phyloP scores from a whole-genome alignment of 164 flowering plant species.

The Tinospora cordifolia region DNA sequence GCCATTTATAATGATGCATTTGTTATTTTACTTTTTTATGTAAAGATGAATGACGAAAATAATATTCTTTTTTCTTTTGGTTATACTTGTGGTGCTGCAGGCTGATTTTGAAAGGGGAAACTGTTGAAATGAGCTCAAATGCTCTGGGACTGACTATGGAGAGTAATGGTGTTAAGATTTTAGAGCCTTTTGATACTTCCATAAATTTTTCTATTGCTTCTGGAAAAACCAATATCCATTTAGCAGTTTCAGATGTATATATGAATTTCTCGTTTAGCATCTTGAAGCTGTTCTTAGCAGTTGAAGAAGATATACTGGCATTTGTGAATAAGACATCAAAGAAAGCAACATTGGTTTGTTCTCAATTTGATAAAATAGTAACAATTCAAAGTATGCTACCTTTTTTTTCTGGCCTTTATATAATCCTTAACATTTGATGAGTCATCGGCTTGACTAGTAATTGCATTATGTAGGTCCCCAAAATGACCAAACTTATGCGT shows the following conservation, averaged over 20 bases:
- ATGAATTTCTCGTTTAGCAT: conserved; percentile 96
- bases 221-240: conserved; percentile 72
- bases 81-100: conserved; percentile 38
- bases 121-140: conserved; percentile 65
- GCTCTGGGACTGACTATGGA: conserved; percentile 88
- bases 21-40: neutral
- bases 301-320: conserved; percentile 82
- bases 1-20: neutral
- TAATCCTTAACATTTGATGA: neutral
- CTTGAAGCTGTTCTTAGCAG: conserved; percentile 80
- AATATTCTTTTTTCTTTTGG: conserved; percentile 6
- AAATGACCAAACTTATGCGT: conserved; percentile 55
- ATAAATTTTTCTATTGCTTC: conserved; percentile 60
- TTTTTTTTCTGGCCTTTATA: neutral
- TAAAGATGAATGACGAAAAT: neutral
- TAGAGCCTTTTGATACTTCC: conserved; percentile 91
- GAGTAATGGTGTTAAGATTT: conserved; percentile 80
- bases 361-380: conserved; percentile 85
- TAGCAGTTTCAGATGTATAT: conserved; percentile 73
- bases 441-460: conserved; percentile 7
- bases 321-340: conserved; percentile 76
- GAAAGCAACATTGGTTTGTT: conserved; percentile 67
- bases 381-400: conserved; percentile 49
- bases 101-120: conserved; percentile 67
- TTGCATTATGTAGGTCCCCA: conserved; percentile 39